These are phyloP conservation scores for Fusarium brevicatenulatum DNA, from an alignment of 2,329 filamentous ascomycete species.

Conservation along the genomic window DNA sequence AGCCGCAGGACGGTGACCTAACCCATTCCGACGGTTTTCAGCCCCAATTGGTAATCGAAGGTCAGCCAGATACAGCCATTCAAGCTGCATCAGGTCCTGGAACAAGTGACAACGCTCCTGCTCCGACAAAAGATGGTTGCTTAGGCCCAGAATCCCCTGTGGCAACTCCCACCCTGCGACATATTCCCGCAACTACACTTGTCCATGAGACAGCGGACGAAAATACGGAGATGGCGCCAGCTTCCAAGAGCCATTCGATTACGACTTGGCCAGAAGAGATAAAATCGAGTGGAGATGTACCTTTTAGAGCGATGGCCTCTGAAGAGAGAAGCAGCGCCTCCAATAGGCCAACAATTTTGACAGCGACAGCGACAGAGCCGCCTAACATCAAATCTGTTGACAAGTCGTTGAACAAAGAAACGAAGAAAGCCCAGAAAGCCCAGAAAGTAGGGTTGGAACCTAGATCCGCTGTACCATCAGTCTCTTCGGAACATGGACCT, in stretches of 20 bases:
- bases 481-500: neutral
- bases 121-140: neutral
- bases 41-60: neutral
- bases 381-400: neutral
- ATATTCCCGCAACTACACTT: neutral
- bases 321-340: neutral
- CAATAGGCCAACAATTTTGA: neutral
- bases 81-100: neutral
- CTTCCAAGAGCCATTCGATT: neutral
- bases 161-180: neutral
- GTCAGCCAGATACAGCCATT: neutral
- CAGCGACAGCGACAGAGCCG: neutral
- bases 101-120: neutral
- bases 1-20: neutral
- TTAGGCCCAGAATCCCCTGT: neutral
- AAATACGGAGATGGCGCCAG: neutral
- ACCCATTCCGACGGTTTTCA: neutral
- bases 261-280: neutral
- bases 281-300: neutral
- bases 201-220: neutral
- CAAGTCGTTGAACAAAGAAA: constrained; percentile 49
- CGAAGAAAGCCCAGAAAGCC: constrained; percentile 50
- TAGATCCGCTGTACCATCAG: constrained; percentile 8
- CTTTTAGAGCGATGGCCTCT: neutral
- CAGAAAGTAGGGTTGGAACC: constrained; percentile 45